phyloP scores from a whole-genome alignment of 768 basidiomycete genomes.

The Lentinula raphanica region DNA sequence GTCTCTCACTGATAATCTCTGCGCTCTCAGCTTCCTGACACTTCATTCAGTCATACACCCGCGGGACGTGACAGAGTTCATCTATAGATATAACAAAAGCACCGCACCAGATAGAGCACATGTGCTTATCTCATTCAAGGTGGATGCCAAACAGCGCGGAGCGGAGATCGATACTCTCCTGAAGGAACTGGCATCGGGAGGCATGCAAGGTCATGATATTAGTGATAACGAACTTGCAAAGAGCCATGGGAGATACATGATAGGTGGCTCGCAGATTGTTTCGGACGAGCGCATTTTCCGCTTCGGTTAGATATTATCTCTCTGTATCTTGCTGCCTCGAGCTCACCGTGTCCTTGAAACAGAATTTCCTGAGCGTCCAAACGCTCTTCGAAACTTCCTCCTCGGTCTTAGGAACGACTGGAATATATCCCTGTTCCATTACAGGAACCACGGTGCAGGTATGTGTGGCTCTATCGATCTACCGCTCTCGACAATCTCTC shows the following conservation, averaged over 20 bases:
- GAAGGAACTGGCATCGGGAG: constrained; percentile 50
- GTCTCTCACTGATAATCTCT: constrained; percentile 8
- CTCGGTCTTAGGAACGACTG: constrained; percentile 75
- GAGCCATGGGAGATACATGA: constrained; percentile 89
- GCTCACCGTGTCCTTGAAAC: background rate
- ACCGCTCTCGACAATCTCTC: background rate
- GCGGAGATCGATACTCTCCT: constrained; percentile 65
- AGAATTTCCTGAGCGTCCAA: constrained; percentile 97
- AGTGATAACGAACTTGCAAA: constrained; percentile 96
- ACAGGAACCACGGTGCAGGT: constrained; percentile 97
- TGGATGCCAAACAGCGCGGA: constrained; percentile 53
- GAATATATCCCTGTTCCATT: constrained; percentile 97
- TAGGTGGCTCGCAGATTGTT: constrained; percentile 78
- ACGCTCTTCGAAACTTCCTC: constrained; percentile 87
- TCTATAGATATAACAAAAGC: constrained; percentile 77
- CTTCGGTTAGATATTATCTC: constrained; percentile 62
- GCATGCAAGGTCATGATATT: constrained; percentile 85
- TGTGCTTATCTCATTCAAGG: constrained; percentile 87
- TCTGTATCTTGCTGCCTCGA: background rate
- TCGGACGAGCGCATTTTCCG: constrained; percentile 84
- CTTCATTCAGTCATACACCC: constrained; percentile 87
- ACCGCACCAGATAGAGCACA: constrained; percentile 65
- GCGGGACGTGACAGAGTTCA: constrained; percentile 91
- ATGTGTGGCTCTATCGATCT: constrained; percentile 21
- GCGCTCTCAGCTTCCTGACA: constrained; percentile 67